Conservation (phyloP, 768 basidiomycete species). For the Boletus rubroflammeus region DNA sequence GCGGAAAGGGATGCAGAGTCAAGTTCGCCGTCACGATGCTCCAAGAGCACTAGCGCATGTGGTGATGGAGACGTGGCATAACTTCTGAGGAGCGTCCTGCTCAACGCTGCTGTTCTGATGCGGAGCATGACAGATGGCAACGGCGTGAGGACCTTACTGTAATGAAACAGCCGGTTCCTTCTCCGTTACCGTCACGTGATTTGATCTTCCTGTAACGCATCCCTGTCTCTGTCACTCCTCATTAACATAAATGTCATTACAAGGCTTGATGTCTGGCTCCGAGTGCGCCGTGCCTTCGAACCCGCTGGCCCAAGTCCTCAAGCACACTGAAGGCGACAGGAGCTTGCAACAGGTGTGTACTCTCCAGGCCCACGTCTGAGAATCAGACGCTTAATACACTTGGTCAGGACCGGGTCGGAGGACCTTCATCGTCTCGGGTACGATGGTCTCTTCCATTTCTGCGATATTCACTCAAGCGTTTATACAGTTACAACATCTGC, state of each 20-base stretch:
- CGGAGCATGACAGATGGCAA: conserved; percentile 19
- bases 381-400: neutral
- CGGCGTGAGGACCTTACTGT: neutral
- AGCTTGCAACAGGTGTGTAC: conserved; percentile 76
- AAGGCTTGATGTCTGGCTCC: conserved; percentile 79
- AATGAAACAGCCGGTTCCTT: neutral
- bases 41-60: conserved; percentile 84
- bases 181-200: conserved; percentile 21
- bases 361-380: neutral
- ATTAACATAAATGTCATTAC: conserved; percentile 56
- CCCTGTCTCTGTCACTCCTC: neutral
- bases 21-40: conserved; percentile 78
- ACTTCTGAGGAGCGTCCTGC: conserved; percentile 32
- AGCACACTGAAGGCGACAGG: conserved; percentile 85
- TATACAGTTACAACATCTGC: conserved; percentile 70
- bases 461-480: neutral
- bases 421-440: conserved; percentile 70
- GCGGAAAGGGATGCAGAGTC: conserved; percentile 87
- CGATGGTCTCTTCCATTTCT: conserved; percentile 15
- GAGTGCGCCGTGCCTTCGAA: conserved; percentile 86
- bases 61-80: conserved; percentile 63
- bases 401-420: conserved; percentile 66
- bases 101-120: conserved; percentile 15
- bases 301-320: conserved; percentile 84
- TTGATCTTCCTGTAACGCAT: neutral